A percentile compares a stretch with the other conserved stretches of the same genome.
Conservation (phyloP, 495 filamentous ascomycete species). For the Collariella sp. region DNA sequence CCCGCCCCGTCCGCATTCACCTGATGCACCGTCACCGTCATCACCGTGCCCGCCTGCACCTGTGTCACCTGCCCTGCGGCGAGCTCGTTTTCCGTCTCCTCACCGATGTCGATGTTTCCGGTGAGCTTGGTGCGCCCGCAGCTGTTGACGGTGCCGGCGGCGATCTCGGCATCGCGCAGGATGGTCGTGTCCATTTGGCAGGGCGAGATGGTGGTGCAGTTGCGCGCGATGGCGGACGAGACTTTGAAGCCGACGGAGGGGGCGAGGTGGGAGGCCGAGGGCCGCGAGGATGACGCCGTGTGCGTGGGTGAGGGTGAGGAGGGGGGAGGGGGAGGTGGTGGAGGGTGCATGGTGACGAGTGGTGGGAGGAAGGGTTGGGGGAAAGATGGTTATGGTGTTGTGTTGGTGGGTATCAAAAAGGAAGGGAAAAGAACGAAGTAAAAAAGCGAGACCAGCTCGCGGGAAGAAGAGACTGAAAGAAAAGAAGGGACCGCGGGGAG, state of each 20-base stretch:
- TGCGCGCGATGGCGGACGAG: slow-evolving; percentile 33
- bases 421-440: background rate
- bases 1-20: slow-evolving; percentile 50
- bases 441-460: background rate
- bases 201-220: slow-evolving; percentile 44
- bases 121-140: slow-evolving; percentile 44
- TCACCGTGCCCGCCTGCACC: slow-evolving; percentile 30
- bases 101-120: slow-evolving; percentile 47
- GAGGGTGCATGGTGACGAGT: no score
- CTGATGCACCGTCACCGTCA: slow-evolving; percentile 43
- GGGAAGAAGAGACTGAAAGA: background rate
- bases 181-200: slow-evolving; percentile 46
- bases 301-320: slow-evolving; percentile 29
- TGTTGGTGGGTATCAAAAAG: background rate
- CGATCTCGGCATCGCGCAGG: slow-evolving; percentile 45
- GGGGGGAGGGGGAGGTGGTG: slow-evolving; percentile 30
- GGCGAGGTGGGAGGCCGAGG: slow-evolving; percentile 33
- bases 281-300: slow-evolving; percentile 39
- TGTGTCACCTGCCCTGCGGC: slow-evolving; percentile 36
- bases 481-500: background rate
- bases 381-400: background rate
- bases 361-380: no score
- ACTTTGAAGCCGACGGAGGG: slow-evolving; percentile 40
- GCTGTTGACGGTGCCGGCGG: slow-evolving; percentile 38
- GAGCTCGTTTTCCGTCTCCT: slow-evolving; percentile 44